Percentiles rank a stretch among this genome's conserved stretches.
These are phyloP conservation scores for Colletotrichum cuscutae DNA, from an alignment of 2,329 filamentous ascomycete species.

Conservation along the genomic window DNA sequence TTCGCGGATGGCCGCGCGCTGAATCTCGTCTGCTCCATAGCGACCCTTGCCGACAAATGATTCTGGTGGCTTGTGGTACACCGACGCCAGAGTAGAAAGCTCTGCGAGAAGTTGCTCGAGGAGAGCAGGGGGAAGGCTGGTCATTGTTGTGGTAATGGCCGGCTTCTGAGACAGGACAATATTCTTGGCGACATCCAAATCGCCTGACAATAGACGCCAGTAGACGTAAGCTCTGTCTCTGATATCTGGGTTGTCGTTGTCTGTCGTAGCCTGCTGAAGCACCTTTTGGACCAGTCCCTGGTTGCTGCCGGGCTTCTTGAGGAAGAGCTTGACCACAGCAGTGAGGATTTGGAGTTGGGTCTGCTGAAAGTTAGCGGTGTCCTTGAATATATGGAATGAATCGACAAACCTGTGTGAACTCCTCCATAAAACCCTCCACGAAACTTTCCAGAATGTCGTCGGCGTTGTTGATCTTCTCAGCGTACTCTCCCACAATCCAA, in stretches of 20 bases:
- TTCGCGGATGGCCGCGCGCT: constrained; percentile 95
- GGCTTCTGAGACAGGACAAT: constrained; percentile 95
- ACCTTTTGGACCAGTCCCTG: constrained; percentile 95
- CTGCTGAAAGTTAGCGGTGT: constrained; percentile 53
- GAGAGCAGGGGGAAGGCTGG: constrained; percentile 82
- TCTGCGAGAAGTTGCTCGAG: constrained; percentile 92
- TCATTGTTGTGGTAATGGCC: constrained; percentile 93
- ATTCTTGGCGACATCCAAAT: constrained; percentile 87
- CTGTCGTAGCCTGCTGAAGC: constrained; percentile 88
- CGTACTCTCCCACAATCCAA: constrained; percentile 99
- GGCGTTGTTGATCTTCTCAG: constrained; percentile 99
- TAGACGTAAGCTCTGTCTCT: constrained; percentile 97
- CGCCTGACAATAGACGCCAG: constrained; percentile 94
- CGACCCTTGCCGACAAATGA: constrained; percentile 97
- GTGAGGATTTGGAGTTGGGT: constrained; percentile 98
- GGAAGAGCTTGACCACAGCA: constrained; percentile 94
- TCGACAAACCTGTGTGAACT: constrained; percentile 84
- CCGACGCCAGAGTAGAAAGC: constrained; percentile 93
- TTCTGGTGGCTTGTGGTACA: constrained; percentile 98
- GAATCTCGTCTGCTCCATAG: constrained; percentile 93
- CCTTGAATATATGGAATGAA: background rate
- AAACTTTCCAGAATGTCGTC: constrained; percentile 92
- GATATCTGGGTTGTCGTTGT: constrained; percentile 98
- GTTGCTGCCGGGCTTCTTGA: constrained; percentile 94
- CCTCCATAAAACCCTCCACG: constrained; percentile 93